Conservation (phyloP, 805 yeast genomes). For the Candida golubevii region DNA sequence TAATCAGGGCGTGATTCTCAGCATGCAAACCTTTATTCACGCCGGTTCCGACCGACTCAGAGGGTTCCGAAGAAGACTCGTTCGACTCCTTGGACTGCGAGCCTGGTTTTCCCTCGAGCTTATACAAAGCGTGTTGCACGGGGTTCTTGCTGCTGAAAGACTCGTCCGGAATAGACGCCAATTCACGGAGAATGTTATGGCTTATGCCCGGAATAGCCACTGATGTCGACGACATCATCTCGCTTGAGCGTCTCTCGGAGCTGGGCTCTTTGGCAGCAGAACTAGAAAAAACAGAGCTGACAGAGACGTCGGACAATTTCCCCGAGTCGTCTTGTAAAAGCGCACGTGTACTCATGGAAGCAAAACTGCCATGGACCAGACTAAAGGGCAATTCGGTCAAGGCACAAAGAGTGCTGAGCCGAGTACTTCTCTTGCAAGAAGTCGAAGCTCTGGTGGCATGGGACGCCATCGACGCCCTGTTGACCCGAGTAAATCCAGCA, state of each 20-base stretch:
- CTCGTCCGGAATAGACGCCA: slow-evolving; percentile 85
- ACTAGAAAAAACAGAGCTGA: slow-evolving; percentile 33
- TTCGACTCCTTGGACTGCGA: background rate
- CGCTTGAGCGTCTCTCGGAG: background rate
- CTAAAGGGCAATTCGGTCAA: slow-evolving; percentile 38
- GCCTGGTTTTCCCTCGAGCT: slow-evolving; percentile 62
- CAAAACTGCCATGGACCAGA: slow-evolving; percentile 12
- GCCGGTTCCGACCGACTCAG: background rate
- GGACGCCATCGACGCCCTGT: slow-evolving; percentile 8
- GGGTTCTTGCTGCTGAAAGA: slow-evolving; percentile 63
- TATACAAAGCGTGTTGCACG: slow-evolving; percentile 64
- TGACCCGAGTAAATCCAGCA: background rate
- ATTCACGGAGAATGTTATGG: slow-evolving; percentile 43
- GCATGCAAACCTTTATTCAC: too few relatives aligned
- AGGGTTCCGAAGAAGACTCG: background rate
- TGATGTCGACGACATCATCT: slow-evolving; percentile 20
- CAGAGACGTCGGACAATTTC: slow-evolving; percentile 26
- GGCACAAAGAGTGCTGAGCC: slow-evolving; percentile 37
- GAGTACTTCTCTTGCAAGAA: slow-evolving; percentile 24
- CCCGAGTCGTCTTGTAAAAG: slow-evolving; percentile 14
- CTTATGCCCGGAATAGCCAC: slow-evolving; percentile 56
- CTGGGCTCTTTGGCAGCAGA: background rate
- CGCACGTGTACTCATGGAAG: slow-evolving; percentile 5
- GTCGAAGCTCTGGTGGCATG: slow-evolving; percentile 22
- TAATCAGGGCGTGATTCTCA: too few relatives aligned